These are phyloP conservation scores for Pestalotiopsis sp. DNA, from an alignment of 2,329 filamentous ascomycete species.

Conservation along the genomic window DNA sequence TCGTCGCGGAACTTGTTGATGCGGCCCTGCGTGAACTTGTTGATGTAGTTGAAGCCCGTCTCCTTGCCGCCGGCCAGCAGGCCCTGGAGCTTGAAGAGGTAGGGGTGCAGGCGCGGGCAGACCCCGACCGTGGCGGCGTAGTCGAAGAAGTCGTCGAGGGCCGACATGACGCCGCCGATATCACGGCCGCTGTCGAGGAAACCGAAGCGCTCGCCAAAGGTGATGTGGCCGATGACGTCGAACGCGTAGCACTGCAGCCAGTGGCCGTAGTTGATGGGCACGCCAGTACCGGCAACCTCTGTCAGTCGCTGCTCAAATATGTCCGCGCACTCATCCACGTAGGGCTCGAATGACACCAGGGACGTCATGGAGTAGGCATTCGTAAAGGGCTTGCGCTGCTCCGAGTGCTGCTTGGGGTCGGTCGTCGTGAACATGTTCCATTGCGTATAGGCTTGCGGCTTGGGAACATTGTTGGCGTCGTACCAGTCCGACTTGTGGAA, in stretches of 20 bases:
- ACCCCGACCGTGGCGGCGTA: constrained; percentile 29
- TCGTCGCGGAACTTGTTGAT: constrained; percentile 17
- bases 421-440: constrained; percentile 33
- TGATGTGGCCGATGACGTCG: constrained; percentile 27
- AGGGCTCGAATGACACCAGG: constrained; percentile 36
- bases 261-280: constrained; percentile 25
- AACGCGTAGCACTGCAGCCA: constrained; percentile 26
- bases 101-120: constrained; percentile 19
- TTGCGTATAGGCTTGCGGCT: neutral
- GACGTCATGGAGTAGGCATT: constrained; percentile 33
- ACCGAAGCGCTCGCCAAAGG: constrained; percentile 21
- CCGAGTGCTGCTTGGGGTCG: constrained; percentile 26
- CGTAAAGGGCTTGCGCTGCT: constrained; percentile 29
- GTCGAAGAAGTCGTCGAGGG: neutral
- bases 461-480: constrained; percentile 21
- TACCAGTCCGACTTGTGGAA: constrained; percentile 39
- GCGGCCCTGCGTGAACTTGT: constrained; percentile 24
- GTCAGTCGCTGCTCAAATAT: constrained; percentile 28
- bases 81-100: constrained; percentile 12
- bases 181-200: constrained; percentile 28
- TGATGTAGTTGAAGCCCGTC: constrained; percentile 27
- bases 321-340: constrained; percentile 33
- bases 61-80: constrained; percentile 20
- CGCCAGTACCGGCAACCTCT: constrained; percentile 22
- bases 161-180: constrained; percentile 12